Evolutionary conservation across 2,329 filamentous ascomycete genomes (phyloP), one percentile per base, ranked within the genome.

Genomic region (Exophiala lecanii-corni): DNA sequence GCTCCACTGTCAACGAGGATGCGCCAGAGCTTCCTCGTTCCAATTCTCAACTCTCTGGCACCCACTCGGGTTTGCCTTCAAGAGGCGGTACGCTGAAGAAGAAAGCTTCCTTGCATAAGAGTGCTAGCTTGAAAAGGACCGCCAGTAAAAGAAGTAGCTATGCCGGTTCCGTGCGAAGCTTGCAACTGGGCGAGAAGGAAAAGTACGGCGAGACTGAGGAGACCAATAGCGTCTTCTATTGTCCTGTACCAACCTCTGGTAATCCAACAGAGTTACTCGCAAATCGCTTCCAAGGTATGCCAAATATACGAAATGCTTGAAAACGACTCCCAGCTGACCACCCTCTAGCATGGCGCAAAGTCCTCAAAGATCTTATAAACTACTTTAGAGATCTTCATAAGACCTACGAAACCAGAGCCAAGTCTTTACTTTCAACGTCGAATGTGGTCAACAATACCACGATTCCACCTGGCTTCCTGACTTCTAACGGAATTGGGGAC

Each of bases 341-440:
- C 13, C 41, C 17, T 16, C 6, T 51, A 94, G 89, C 86, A 39
- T 98, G 92, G 92, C 81, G 92, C 57, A 95, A 94, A 70, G 77
- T 96, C 10, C 76, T 98, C 40, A 97, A 97, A 63, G 89, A 96
- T 55, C 74, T 97, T 33, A 95, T 97, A 54, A 72, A 85, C 43
- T 97, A 95, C 64, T 97, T 96, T 63, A 82, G 87, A 57, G 92
- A 97, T 63, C 81, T 97, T 35, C 88, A 95, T 61, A 78, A 77
- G 38, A 86, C 89, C 36, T 96, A 96, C 64, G 91, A 98, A 59
- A 76, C 83, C 43, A 82, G 86, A 49, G 78, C 86, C 19, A 97
- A 96, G 63, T 79, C 84, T 5, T 73, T 94, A 3, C 64, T 87
- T 46, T 94, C 94, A 56, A 78, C 94, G 6, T 83, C 86, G 41